A percentile compares a stretch with the other conserved stretches of the same genome.
Conservation (phyloP, 371 early-diverging fungal genomes). For the Umbelopsis sp. region DNA sequence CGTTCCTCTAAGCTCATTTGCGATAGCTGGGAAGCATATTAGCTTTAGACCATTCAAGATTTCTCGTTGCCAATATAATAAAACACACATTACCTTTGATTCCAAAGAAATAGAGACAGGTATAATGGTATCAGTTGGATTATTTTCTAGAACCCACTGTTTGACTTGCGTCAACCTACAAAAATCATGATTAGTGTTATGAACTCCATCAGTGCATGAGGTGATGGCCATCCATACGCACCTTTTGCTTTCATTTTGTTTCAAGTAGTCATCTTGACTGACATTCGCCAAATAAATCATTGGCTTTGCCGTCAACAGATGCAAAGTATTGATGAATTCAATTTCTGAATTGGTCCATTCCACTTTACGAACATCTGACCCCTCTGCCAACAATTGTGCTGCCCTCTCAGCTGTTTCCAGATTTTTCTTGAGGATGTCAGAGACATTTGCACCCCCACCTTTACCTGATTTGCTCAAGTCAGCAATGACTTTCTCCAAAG, state of each 20-base stretch:
- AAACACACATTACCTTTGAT: not conserved
- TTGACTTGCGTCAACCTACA: slow-evolving; percentile 1
- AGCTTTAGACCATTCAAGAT: not conserved
- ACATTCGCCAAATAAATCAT: slow-evolving; percentile 93
- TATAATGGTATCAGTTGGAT: not conserved
- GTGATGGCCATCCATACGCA: not conserved
- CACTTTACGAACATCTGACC: slow-evolving; percentile 47
- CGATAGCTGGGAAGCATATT: slow-evolving; percentile 20
- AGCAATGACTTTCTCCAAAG: slow-evolving; percentile 71
- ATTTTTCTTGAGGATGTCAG: not conserved
- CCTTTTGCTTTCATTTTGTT: slow-evolving; percentile 20
- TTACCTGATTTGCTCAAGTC: slow-evolving; percentile 61
- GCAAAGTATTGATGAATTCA: slow-evolving; percentile 79
- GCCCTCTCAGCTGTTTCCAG: slow-evolving; percentile 46
- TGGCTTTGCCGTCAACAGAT: slow-evolving; percentile 92
- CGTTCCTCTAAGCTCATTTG: slow-evolving; percentile 57
- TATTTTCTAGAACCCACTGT: not conserved
- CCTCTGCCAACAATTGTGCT: slow-evolving; percentile 45
- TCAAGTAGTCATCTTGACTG: slow-evolving; percentile 72
- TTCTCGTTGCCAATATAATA: not conserved
- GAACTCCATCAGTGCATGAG: not conserved
- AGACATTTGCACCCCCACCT: not conserved
- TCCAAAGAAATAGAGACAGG: slow-evolving; percentile 14
- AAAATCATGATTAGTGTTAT: not conserved
- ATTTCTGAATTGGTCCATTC: slow-evolving; percentile 51